Evolutionary conservation across 495 filamentous ascomycete species (phyloP), one percentile per base, ranked within the genome.

Genomic region (Chaetomium tenue): DNA sequence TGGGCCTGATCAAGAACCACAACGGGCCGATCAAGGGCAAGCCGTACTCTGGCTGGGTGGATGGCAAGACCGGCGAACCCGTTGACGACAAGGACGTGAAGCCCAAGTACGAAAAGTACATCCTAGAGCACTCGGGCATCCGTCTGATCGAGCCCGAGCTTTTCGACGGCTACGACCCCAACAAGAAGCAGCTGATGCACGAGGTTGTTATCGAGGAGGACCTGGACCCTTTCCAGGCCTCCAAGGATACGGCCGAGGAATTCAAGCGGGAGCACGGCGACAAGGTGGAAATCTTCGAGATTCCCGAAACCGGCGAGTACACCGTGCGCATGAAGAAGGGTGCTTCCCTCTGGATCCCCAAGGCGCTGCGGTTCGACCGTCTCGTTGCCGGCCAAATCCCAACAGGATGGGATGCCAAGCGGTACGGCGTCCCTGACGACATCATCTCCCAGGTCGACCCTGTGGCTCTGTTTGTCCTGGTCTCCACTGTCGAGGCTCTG

Each of bases 41-140:
- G 80, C 87, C 88, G 48, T 98, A 99, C 78, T 91, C 94, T 55
- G 94, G 94, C 61, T 99, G 94, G 94, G 92, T 98, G 60, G 94
- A 99, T 71, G 84, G 84, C 64, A 97, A 97, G 85, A 87, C 90
- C 48, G 88, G 91, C 18, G 93, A 98, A 56, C 94, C 94, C 13
- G 92, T 99, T 33, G 93, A 98, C 64, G 94, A 99, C 79, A 97
- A 97, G 79, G 95, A 99, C 69, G 81, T 99, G 76, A 98, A 98
- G 81, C 73, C 83, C 66, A 97, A 95, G 77, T 99, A 97, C 75
- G 94, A 98, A 81, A 96, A 92, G 79, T 82, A 89, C 75, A 95
- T 99, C 61, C 84, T 98, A 46, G 95, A 98, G 69, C 94, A 99
- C 80, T 89, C 92, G 23, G 94, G 94, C 76, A 99, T 99, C 67